Evolutionary conservation across 768 basidiomycete genomes (phyloP), one percentile per base, ranked within the genome.

Genomic region (Mycena albidolilacea): DNA sequence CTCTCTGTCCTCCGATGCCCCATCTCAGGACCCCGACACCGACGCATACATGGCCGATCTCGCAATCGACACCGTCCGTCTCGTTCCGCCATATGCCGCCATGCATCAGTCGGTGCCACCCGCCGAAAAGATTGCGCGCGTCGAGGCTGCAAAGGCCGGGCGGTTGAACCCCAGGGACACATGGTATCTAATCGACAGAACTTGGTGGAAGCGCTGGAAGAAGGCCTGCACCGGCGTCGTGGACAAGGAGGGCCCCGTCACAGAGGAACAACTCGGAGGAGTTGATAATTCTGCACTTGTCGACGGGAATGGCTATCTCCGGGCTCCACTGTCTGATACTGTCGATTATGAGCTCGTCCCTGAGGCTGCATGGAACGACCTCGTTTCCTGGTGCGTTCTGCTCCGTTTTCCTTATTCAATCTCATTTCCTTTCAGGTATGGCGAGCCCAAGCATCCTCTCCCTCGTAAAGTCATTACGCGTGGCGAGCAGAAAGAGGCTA

Each of bases 341-440:
- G 79, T 90, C 38, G 88, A 98, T 78, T 88, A 93, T 64, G 93
- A 95, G 79, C 93, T 90, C 75, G 86, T 98, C 4, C 94, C 95
- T 2, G 84, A 86, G 70, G 86, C 87, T 35, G 91, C 90, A 23
- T 97, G 96, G 97, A 78, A 85, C 23, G 84, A 87, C 21, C 87
- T 98, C 48, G 81, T 85, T 9, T 74, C 85, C 63, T 96, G 96
- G 97, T 95, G 75, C 73, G 69, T 67, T 54, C 37, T 63, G 23
- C 19, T 43, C 63, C 71, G 7, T 64, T 39, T 19, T 37, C 48
- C 39, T 70, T n/a, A 55, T 37, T 52, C 39, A n/a, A 23, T 35
- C 14, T 52, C 12, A n/a, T 23, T 58, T 50, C 15, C 65, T 69
- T 69, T 50, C 0, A 97, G 95, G 93, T 96, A 95, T 80, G 95